Evolutionary conservation across 768 basidiomycete species (phyloP).

Genomic region (Tulasnella sp.): DNA sequence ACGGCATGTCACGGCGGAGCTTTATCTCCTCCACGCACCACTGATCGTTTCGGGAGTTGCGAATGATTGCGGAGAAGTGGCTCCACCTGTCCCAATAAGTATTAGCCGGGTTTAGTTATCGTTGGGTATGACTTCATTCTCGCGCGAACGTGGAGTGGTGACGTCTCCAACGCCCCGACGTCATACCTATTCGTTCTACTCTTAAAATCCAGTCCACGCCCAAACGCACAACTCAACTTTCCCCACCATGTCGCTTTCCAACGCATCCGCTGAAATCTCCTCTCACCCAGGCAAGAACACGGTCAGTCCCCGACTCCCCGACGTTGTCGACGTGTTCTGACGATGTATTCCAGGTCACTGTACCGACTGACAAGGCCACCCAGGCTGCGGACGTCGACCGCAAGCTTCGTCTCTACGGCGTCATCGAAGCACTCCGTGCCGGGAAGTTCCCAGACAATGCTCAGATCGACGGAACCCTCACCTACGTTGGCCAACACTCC

Average conservation of each 20-base stretch:
- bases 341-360: slow-evolving; percentile 53
- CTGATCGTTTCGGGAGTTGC: no score
- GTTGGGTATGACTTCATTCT: no score
- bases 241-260: slow-evolving; percentile 49
- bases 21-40: no score
- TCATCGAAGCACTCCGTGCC: slow-evolving; percentile 66
- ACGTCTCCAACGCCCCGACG: background rate
- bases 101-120: no score
- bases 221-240: background rate
- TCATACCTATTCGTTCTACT: background rate
- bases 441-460: slow-evolving; percentile 67
- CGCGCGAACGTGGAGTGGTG: no score
- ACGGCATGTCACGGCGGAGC: no score
- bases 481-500: slow-evolving; percentile 46
- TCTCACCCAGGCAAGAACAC: slow-evolving; percentile 36
- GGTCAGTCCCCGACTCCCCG: slow-evolving; percentile 35
- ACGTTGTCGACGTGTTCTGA: slow-evolving; percentile 39
- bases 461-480: slow-evolving; percentile 64
- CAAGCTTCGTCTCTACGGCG: slow-evolving; percentile 60
- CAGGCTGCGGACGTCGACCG: slow-evolving; percentile 1
- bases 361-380: slow-evolving; percentile 27
- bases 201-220: background rate
- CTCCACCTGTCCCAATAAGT: no score
- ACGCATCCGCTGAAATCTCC: slow-evolving; percentile 48
- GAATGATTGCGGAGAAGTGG: no score